Conservation (phyloP, 1,139 yeast species). For the Taphrina wiesneri region DNA sequence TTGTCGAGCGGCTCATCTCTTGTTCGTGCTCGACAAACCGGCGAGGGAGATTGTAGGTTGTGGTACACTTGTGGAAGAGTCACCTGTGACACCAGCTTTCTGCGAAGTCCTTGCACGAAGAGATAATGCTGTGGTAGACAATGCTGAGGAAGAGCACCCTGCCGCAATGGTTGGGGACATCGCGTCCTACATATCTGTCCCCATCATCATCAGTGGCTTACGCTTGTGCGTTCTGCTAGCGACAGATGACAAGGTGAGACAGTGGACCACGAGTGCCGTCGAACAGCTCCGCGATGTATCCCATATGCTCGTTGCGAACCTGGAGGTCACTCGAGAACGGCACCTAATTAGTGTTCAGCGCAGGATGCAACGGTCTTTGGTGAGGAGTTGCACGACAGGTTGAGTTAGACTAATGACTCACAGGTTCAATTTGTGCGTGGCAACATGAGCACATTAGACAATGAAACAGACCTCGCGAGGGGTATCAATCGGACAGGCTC, state of each 20-base stretch:
- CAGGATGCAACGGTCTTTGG: slow-evolving; percentile 16
- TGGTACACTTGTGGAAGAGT: neutral
- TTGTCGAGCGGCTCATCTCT: slow-evolving; percentile 4
- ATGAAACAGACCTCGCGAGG: neutral
- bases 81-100: neutral
- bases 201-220: neutral
- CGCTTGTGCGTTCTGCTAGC: neutral
- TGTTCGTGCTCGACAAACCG: slow-evolving; percentile 2
- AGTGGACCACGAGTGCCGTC: neutral
- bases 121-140: neutral
- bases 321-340: slow-evolving; percentile 17
- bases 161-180: neutral
- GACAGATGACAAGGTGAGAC: neutral
- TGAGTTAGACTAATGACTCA: neutral
- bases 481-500: neutral
- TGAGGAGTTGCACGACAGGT: neutral
- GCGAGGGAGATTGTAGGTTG: neutral
- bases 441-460: neutral
- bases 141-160: neutral
- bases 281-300: slow-evolving; percentile 11
- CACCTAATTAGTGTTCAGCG: slow-evolving; percentile 2
- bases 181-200: neutral
- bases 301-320: neutral
- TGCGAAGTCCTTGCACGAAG: neutral
- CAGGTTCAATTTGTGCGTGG: slow-evolving; percentile 24